These are phyloP conservation scores for Leptographium lundbergii DNA, from an alignment of 2,329 filamentous ascomycete genomes.

Conservation along the genomic window DNA sequence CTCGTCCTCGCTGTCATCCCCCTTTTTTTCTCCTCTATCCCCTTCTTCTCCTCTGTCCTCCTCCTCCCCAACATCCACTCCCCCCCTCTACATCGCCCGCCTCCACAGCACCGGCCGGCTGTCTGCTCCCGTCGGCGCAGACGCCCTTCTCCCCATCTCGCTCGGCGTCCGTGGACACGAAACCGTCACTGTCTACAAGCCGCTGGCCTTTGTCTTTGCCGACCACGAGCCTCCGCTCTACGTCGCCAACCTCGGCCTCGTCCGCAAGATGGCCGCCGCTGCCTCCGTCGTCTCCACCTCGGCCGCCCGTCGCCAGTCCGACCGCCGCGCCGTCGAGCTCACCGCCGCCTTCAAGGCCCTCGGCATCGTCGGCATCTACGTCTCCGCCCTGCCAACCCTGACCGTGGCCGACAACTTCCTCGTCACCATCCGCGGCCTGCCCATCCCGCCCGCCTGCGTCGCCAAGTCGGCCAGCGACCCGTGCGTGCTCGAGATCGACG, in stretches of 20 bases:
- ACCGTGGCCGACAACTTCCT: constrained; percentile 55
- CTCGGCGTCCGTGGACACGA: constrained; percentile 62
- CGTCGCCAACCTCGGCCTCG: constrained; percentile 61
- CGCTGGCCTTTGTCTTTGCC: constrained; percentile 35
- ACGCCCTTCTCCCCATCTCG: constrained; percentile 43
- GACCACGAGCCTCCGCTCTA: constrained; percentile 29
- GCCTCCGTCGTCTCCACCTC: constrained; percentile 59
- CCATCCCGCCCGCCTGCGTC: constrained; percentile 57
- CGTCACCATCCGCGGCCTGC: constrained; percentile 58
- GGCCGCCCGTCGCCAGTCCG: constrained; percentile 31
- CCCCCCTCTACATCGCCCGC: constrained; percentile 53
- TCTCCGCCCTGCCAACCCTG: constrained; percentile 53
- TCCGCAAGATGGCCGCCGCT: constrained; percentile 82
- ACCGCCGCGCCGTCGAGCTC: constrained; percentile 49
- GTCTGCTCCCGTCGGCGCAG: constrained; percentile 32
- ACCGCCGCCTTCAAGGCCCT: constrained; percentile 67
- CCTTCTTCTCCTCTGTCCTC: not conserved
- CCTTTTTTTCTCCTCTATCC: not conserved
- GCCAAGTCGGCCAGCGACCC: constrained; percentile 36
- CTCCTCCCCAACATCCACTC: too few species aligned
- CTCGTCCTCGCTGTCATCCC: not conserved
- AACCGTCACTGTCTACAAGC: constrained; percentile 62
- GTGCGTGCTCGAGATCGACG: constrained; percentile 63
- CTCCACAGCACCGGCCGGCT: constrained; percentile 56
- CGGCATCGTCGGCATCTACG: constrained; percentile 62